Conservation (phyloP, 1,284 basidiomycete species). For the Sporisorium reilianum region DNA sequence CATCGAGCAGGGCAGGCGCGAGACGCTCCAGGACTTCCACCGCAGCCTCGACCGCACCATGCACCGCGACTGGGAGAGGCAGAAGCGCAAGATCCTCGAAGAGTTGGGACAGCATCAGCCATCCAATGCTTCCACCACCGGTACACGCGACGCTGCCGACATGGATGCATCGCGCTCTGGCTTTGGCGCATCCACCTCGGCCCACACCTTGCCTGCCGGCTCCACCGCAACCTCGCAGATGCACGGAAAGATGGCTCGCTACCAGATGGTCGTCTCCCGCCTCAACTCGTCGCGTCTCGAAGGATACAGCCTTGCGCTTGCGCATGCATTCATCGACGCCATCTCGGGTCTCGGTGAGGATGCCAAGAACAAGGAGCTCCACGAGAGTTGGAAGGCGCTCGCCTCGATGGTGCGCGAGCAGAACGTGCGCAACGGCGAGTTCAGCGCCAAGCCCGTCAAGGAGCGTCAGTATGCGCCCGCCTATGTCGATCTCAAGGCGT, state of each 20-base stretch:
- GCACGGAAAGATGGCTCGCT: slow-evolving; percentile 65
- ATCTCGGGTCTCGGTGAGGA: slow-evolving; percentile 54
- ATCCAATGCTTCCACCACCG: slow-evolving; percentile 17
- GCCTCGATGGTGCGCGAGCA: slow-evolving; percentile 71
- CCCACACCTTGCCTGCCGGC: slow-evolving; percentile 36
- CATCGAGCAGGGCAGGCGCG: slow-evolving; percentile 87
- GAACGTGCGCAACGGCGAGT: slow-evolving; percentile 70
- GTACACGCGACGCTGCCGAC: slow-evolving; percentile 19
- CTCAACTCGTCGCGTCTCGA: slow-evolving; percentile 65
- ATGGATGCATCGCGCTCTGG: slow-evolving; percentile 30
- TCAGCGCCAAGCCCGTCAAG: slow-evolving; percentile 60
- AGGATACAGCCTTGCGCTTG: slow-evolving; percentile 49
- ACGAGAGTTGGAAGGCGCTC: slow-evolving; percentile 71
- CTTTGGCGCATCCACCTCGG: slow-evolving; percentile 52
- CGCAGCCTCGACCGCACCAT: slow-evolving; percentile 80
- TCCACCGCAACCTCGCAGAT: slow-evolving; percentile 41
- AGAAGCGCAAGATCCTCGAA: slow-evolving; percentile 89
- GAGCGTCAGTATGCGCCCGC: slow-evolving; percentile 72
- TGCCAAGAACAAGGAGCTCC: slow-evolving; percentile 66
- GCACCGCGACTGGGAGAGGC: slow-evolving; percentile 86
- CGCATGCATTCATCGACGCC: slow-evolving; percentile 60
- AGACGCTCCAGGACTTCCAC: slow-evolving; percentile 88
- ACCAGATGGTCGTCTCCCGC: slow-evolving; percentile 60
- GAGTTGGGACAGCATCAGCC: slow-evolving; percentile 76
- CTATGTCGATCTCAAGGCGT: slow-evolving; percentile 67